Evolutionary conservation across 2,329 filamentous ascomycete species (phyloP), one percentile per base, ranked within the genome.

Genomic region (Samsoniella hepiali): DNA sequence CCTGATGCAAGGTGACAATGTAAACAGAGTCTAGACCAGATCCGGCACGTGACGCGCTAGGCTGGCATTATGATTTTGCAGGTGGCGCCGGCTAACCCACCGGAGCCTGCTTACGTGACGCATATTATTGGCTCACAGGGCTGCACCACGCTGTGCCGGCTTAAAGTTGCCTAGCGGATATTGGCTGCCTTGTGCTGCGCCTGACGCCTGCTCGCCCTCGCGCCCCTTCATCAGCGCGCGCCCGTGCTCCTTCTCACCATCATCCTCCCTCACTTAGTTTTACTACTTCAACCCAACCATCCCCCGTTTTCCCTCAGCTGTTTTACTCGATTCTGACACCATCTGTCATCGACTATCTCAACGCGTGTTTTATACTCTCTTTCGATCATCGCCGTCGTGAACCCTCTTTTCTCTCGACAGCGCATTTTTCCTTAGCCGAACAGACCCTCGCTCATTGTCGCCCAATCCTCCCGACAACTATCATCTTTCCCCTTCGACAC

Each of bases 401-500:
- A 42, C 31, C 40, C 27, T 36, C 27, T 38, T 44, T 44, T 15
- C 11, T 58, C 45, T 27, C 45, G 31, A 66, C 57, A 59, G 59
- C 65, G 64, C 64, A 51, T 58, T 65, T 51, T 47, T 59, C 60
- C 17, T 17, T 44, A 9, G 8, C 17, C 58, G 4, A 44, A 29
- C 38, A 55, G 38, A 61, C 31, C 40, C 11, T 61, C 31, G 34
- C 22, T 31, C 22, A 45, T 51, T 59, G 50, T 61, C 50, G 50
- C 40, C 38, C 40, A 61, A 55, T 51, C 66, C 54, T 62, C 64
- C 60, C 63, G 66, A 58, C 63, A 44, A 53, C 45, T 31, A n/a
- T 55, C 57, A 38, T 50, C 58, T 62, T 45, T 65, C 47, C 68
- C 58, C 68, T 57, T 70, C 9, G 91, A 91, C 40, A 79, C 27